These are phyloP conservation scores for Dissophora globulifera DNA, from an alignment of 192 early-diverging fungal species.

Conservation along the genomic window DNA sequence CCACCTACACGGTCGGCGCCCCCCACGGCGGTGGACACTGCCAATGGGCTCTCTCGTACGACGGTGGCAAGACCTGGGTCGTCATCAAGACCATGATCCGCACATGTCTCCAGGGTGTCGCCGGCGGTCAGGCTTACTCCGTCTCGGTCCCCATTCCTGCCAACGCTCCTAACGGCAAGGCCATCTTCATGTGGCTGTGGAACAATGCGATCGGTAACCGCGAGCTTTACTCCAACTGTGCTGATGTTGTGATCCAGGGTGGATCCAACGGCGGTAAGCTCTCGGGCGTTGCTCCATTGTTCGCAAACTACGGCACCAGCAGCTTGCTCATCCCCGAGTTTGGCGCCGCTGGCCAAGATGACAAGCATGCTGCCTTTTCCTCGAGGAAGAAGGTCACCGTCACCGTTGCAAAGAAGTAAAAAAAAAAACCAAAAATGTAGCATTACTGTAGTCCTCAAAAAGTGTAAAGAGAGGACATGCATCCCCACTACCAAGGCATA, in stretches of 20 bases:
- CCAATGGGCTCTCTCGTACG: constrained; percentile 72
- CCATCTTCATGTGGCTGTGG: constrained; percentile 66
- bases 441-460: no score
- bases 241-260: constrained; percentile 67
- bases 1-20: constrained; percentile 62
- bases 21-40: constrained; percentile 74
- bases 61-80: constrained; percentile 68
- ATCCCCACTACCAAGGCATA: no score
- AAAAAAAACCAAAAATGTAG: no score
- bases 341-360: constrained; percentile 40
- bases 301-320: constrained; percentile 50
- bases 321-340: constrained; percentile 49
- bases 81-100: constrained; percentile 66
- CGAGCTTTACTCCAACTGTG: constrained; percentile 80
- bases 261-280: constrained; percentile 45
- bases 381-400: constrained; percentile 21
- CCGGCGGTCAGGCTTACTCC: constrained; percentile 1
- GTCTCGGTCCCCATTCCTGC: constrained; percentile 48
- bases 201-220: constrained; percentile 75
- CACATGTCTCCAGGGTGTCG: constrained; percentile 49
- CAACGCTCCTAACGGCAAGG: constrained; percentile 38
- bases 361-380: constrained; percentile 1
- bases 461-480: no score
- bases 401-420: neutral
- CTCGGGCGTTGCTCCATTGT: constrained; percentile 46